These are phyloP conservation scores for Aspergillus carlsbadensis DNA, from an alignment of 495 filamentous ascomycete genomes.

Conservation along the genomic window DNA sequence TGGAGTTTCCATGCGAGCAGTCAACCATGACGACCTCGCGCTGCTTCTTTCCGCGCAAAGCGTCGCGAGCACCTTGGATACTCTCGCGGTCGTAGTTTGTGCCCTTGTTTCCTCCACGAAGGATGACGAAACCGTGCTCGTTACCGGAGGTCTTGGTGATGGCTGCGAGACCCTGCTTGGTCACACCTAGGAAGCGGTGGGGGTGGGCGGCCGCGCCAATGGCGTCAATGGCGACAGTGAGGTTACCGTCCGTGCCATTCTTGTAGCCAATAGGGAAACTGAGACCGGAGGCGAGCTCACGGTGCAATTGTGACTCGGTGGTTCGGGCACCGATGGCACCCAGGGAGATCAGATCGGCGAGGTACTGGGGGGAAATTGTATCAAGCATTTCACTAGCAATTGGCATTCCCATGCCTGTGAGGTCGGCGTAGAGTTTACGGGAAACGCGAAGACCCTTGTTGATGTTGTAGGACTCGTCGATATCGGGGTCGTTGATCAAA, in stretches of 20 bases:
- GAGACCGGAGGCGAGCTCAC: slow-evolving; percentile 93
- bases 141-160: slow-evolving; percentile 93
- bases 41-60: slow-evolving; percentile 79
- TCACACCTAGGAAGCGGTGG: slow-evolving; percentile 98
- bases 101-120: slow-evolving; percentile 88
- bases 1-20: slow-evolving; percentile 83
- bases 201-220: slow-evolving; percentile 87
- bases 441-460: slow-evolving; percentile 95
- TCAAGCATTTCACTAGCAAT: slow-evolving; percentile 98
- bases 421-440: slow-evolving; percentile 83
- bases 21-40: slow-evolving; percentile 94
- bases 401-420: slow-evolving; percentile 83
- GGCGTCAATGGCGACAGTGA: slow-evolving; percentile 93
- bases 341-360: slow-evolving; percentile 91
- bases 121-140: slow-evolving; percentile 94
- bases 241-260: slow-evolving; percentile 95
- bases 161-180: slow-evolving; percentile 95
- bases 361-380: slow-evolving; percentile 95
- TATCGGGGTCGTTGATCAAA: slow-evolving; percentile 97
- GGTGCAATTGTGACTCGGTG: slow-evolving; percentile 95
- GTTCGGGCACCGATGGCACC: slow-evolving; percentile 95
- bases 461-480: slow-evolving; percentile 96
- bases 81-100: slow-evolving; percentile 90
- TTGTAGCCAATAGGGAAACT: slow-evolving; percentile 99
- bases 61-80: slow-evolving; percentile 75